Evolutionary conservation across 805 yeast genomes (phyloP).

Genomic region (Ascoidea asiatica): DNA sequence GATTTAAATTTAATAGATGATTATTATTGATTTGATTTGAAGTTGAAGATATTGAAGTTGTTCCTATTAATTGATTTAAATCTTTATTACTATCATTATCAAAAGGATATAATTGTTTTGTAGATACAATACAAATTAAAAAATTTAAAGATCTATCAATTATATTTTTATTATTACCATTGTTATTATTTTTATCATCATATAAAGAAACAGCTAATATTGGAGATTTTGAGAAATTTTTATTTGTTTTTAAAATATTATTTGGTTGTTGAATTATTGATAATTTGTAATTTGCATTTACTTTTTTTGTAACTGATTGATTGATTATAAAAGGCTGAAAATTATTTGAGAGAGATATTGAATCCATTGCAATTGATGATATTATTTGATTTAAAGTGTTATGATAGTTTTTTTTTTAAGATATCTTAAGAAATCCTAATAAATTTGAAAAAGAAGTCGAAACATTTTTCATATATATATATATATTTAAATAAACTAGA

Average conservation of each 20-base stretch:
- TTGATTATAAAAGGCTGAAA: too few species aligned
- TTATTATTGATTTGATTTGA: not conserved
- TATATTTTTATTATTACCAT: too few species aligned
- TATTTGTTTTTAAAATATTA: not conserved
- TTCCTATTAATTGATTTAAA: not conserved
- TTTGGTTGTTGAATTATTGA: not conserved
- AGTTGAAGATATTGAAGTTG: slow-evolving; percentile 1
- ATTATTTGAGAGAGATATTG: too few species aligned
- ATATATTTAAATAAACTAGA: too few species aligned
- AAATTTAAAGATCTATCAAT: not conserved
- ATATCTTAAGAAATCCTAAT: too few species aligned
- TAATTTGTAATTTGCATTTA: not conserved
- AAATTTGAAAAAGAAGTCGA: too few species aligned
- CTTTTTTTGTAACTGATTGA: not conserved
- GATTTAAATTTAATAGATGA: too few species aligned
- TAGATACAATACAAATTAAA: not conserved
- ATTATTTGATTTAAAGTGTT: too few species aligned
- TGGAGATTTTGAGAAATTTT: not conserved
- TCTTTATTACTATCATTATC: not conserved
- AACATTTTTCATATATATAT: too few species aligned
- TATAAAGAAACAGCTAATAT: not conserved
- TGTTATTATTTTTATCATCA: too few species aligned
- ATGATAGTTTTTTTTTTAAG: too few species aligned
- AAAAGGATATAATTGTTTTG: not conserved
- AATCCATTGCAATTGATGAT: too few species aligned